phyloP scores from a whole-genome alignment of 352 stramenopile genomes.

The Phytopythium chamaehyphon region DNA sequence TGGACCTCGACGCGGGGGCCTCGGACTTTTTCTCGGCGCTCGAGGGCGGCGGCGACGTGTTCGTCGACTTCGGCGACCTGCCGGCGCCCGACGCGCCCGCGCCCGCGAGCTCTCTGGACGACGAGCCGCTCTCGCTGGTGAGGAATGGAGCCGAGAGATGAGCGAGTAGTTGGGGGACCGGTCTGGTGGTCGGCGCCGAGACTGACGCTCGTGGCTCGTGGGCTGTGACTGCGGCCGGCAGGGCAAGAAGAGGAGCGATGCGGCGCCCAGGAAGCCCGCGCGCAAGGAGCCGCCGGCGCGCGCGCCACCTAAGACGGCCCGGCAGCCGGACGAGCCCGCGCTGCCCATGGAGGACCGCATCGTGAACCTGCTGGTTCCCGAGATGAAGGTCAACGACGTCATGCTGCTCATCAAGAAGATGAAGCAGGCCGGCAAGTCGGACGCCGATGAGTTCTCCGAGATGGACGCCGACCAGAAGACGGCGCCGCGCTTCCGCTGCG shows the following conservation, averaged over 20 bases:
- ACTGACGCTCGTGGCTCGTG: no score
- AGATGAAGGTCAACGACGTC: slow-evolving; percentile 85
- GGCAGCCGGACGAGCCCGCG: slow-evolving; percentile 37
- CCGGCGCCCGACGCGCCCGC: slow-evolving; percentile 17
- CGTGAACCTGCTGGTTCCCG: slow-evolving; percentile 79
- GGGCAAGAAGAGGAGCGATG: slow-evolving; percentile 46
- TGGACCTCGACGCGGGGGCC: slow-evolving; percentile 74
- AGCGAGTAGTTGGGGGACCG: no score
- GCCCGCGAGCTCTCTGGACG: slow-evolving; percentile 17
- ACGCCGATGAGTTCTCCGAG: slow-evolving; percentile 86
- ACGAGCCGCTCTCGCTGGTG: slow-evolving; percentile 31
- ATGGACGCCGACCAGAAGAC: slow-evolving; percentile 83
- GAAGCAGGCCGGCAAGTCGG: slow-evolving; percentile 85
- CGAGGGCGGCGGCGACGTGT: slow-evolving; percentile 51
- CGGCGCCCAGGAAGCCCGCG: slow-evolving; percentile 30
- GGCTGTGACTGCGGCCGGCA: background rate
- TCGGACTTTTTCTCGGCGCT: slow-evolving; percentile 83
- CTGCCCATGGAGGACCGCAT: slow-evolving; percentile 87
- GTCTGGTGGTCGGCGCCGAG: no score
- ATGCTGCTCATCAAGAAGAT: slow-evolving; percentile 89
- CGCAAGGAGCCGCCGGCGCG: slow-evolving; percentile 37
- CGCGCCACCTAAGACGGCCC: slow-evolving; percentile 31
- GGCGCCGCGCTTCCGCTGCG: slow-evolving; percentile 76
- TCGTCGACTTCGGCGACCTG: slow-evolving; percentile 48
- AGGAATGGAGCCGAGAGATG: no score